Percentiles rank a stretch among this genome's conserved stretches.
These are phyloP conservation scores for bread wheat (Triticum aestivum) DNA, from an alignment of 176 grass and related monocot genomes.

Conservation along the genomic window IWGSC_CS_RefSeq_v2.1 NC_057796.1:82231237-82231736, in stretches of 20 bases:
- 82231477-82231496: neutral
- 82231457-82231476: neutral
- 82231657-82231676: neutral
- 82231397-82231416: neutral
- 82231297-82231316: neutral
- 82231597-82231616: constrained; percentile 1
- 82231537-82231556: neutral
- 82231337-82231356: neutral
- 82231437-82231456: neutral
- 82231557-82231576: neutral
- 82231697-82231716: neutral
- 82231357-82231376: neutral
- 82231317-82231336: neutral
- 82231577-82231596: neutral
- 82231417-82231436: neutral
- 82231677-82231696: neutral
- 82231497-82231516: neutral
- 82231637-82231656: neutral
- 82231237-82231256: neutral
- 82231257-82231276: neutral
- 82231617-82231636: neutral
- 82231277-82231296: neutral
- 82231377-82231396: neutral
- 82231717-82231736: neutral
- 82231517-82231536: neutral